These are phyloP conservation scores for Fusarium compactum DNA, from an alignment of 2,329 filamentous ascomycete species.

Conservation along the genomic window DNA sequence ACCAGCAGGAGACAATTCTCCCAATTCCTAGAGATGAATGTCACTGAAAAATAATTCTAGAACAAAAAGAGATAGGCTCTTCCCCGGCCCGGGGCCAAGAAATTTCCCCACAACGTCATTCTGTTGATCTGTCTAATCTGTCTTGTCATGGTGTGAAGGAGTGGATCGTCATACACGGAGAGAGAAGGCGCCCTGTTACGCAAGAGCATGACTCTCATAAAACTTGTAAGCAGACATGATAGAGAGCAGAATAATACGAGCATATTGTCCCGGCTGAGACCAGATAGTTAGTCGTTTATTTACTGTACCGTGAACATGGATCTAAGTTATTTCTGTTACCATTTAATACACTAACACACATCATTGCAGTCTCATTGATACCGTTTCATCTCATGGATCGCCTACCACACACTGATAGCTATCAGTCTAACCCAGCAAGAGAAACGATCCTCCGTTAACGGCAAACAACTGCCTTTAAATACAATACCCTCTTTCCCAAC, in stretches of 20 bases:
- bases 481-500: not conserved
- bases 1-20: not conserved
- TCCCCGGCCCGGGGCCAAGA: slow-evolving; percentile 32
- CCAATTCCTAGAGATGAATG: not conserved
- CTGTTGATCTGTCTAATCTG: slow-evolving; percentile 4
- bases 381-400: slow-evolving; percentile 14
- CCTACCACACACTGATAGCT: slow-evolving; percentile 7
- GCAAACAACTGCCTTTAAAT: slow-evolving; percentile 15
- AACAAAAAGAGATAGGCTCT: slow-evolving; percentile 35
- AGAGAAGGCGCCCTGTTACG: slow-evolving; percentile 36
- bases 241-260: not conserved
- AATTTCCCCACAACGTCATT: slow-evolving; percentile 40
- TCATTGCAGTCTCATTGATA: not conserved
- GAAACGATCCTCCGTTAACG: slow-evolving; percentile 31
- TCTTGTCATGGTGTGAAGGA: slow-evolving; percentile 9
- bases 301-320: not conserved
- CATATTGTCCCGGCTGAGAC: fast-evolving
- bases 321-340: not conserved
- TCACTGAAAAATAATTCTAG: slow-evolving; percentile 22
- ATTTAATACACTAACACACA: not conserved
- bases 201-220: slow-evolving; percentile 20
- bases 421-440: slow-evolving; percentile 29
- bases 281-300: not conserved
- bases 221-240: not conserved
- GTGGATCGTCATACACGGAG: slow-evolving; percentile 31